These are phyloP conservation scores for Tylopilus cervinicoccineus DNA, from an alignment of 768 basidiomycete genomes.

Conservation along the genomic window DNA sequence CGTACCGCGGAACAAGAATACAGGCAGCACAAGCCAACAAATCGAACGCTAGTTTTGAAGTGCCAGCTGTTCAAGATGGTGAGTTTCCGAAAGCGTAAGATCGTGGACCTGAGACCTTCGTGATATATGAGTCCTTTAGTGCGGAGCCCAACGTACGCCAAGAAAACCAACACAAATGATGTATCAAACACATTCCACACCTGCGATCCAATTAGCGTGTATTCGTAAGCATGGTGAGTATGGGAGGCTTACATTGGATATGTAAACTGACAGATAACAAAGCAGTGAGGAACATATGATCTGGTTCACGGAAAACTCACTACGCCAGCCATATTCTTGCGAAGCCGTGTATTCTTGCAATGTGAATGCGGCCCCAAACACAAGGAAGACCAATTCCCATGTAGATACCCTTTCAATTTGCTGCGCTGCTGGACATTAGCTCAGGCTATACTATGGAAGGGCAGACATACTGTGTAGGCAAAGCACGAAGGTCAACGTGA, in stretches of 20 bases:
- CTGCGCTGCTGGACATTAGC: constrained; percentile 43
- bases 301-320: constrained; percentile 46
- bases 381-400: constrained; percentile 71
- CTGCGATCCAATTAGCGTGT: constrained; percentile 34
- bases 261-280: constrained; percentile 52
- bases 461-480: constrained; percentile 64
- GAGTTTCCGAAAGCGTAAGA: neutral
- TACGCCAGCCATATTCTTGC: constrained; percentile 83
- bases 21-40: constrained; percentile 82
- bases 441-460: neutral
- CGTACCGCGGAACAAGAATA: constrained; percentile 76
- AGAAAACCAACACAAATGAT: constrained; percentile 64
- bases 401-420: constrained; percentile 46
- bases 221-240: neutral
- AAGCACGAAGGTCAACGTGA: constrained; percentile 66
- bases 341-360: constrained; percentile 86
- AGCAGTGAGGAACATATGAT: neutral
- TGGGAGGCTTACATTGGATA: constrained; percentile 61
- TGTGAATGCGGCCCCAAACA: constrained; percentile 74
- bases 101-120: constrained; percentile 41
- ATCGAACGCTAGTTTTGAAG: constrained; percentile 70
- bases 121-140: constrained; percentile 53
- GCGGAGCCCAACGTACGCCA: constrained; percentile 63
- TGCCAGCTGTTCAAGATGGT: constrained; percentile 30
- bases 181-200: constrained; percentile 92